Percentiles rank a stretch among this genome's conserved stretches.
These are phyloP conservation scores for Vaccinium darrowii DNA, from an alignment of 148 eudicot genomes.

Conservation along the genomic window DNA sequence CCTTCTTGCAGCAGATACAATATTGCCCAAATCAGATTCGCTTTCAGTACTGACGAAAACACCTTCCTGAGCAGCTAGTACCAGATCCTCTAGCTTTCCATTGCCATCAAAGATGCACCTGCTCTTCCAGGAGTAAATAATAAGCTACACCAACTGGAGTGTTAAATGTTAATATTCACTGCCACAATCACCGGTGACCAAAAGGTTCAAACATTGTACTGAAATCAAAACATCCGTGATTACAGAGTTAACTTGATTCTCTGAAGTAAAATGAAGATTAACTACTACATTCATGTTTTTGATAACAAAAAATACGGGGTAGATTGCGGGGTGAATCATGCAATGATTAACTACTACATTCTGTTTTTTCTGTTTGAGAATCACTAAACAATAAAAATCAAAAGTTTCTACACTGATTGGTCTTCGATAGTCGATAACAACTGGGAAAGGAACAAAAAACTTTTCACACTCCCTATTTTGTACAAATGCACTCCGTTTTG, in stretches of 20 bases:
- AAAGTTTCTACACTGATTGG: no score
- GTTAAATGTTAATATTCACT: background rate
- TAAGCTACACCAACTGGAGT: no score
- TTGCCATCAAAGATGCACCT: slow-evolving; percentile 93
- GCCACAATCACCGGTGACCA: background rate
- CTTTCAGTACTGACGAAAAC: slow-evolving; percentile 88
- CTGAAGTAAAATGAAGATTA: background rate
- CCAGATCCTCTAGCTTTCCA: slow-evolving; percentile 87
- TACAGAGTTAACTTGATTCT: background rate
- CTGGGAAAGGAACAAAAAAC: no score
- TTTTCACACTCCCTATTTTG: no score
- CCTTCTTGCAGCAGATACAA: slow-evolving; percentile 84
- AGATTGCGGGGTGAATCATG: background rate
- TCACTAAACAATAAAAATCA: no score
- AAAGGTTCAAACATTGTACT: background rate
- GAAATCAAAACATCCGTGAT: background rate
- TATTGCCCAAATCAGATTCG: slow-evolving; percentile 87
- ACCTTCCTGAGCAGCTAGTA: slow-evolving; percentile 80
- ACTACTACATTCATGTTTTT: background rate
- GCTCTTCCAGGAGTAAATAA: slow-evolving; percentile 11
- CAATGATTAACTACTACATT: background rate
- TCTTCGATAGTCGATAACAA: no score
- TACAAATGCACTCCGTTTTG: no score
- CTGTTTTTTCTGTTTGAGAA: background rate
- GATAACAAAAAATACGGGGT: background rate